Evolutionary conservation across 495 filamentous ascomycete genomes (phyloP).

Genomic region (Podospora fimiseda): DNA sequence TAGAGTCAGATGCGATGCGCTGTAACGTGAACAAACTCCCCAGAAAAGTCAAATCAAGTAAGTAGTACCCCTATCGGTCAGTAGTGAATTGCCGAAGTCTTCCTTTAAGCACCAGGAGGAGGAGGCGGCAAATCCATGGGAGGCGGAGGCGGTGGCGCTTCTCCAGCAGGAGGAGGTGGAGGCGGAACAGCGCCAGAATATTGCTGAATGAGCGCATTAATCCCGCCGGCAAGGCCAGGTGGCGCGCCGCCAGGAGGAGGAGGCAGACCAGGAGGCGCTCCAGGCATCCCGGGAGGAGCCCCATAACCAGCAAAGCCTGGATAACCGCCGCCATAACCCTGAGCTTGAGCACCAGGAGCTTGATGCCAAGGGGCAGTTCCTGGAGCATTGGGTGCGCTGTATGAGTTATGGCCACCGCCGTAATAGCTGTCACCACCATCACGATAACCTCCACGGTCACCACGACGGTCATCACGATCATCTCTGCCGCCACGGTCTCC

Average conservation of each 20-base stretch:
- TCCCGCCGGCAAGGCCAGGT: constrained; percentile 51
- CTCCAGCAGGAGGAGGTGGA: constrained; percentile 65
- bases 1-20: not conserved
- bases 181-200: constrained; percentile 54
- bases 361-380: constrained; percentile 68
- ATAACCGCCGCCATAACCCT: constrained; percentile 49
- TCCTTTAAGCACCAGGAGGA: constrained; percentile 53
- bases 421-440: constrained; percentile 13
- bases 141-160: constrained; percentile 70
- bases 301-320: constrained; percentile 54
- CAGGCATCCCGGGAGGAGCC: constrained; percentile 52
- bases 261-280: constrained; percentile 40
- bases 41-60: constrained; percentile 2
- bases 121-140: constrained; percentile 44
- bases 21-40: not conserved
- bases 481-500: constrained; percentile 35
- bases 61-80: constrained; percentile 22
- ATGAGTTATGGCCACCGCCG: constrained; percentile 32
- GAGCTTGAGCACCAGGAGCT: constrained; percentile 45
- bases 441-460: constrained; percentile 17
- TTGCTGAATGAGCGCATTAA: constrained; percentile 63
- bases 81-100: too few species aligned
- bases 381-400: constrained; percentile 31
- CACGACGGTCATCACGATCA: constrained; percentile 24
- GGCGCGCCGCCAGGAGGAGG: constrained; percentile 58